Base-by-base conservation (phyloP, 192 early-diverging fungal genomes). In the Mortierella alpina region DNA sequence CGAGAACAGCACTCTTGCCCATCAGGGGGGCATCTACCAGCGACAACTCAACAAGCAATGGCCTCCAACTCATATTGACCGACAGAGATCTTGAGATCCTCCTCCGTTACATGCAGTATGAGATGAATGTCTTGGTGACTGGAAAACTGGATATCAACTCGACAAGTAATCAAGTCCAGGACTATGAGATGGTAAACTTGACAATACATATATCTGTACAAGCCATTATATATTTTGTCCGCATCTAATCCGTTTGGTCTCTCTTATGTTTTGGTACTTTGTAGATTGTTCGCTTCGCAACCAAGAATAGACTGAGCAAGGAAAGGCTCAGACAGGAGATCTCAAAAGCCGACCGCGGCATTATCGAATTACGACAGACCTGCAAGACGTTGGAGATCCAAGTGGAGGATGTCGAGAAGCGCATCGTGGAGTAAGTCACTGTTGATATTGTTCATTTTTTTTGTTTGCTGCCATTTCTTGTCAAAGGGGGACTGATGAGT, bases 371-470 rank as follows among this genome's bases (percentile, higher is more conserved):
- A 7, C 87, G 85, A 52, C 75, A 79, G 45, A 91, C 91, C 0
- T 79, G 78, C 23, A 51, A 71, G n/a, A 72, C 80, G 23, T 82
- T 93, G 1, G 78, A 86, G 44, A 53, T 50, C 13, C 92, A 92
- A 72, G 80, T 93, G 39, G 70, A 86, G 53, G 78, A 89, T n/a
- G 62, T 93, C n/a, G 91, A 92, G 56, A 51, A 41, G 5, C 81
- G 86, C 22, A 87, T 89, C 6, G 62, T 72, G 59, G 75, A 87
- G 91, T 92, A 84, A 68, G 79, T 75, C 0, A 7, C n/a, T 47
- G 13, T 49, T 50, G 7, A 15, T 20, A 48, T 55, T 31, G 20
- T 41, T 61, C n/a, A n/a, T 56, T 22, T 63, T 48, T 46, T 56
- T 63, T 60, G 1, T 49, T 46, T 54, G 42, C n/a, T 60, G 13